Conservation (phyloP, 2,329 filamentous ascomycete species). For the Fusarium tricinctum region DNA sequence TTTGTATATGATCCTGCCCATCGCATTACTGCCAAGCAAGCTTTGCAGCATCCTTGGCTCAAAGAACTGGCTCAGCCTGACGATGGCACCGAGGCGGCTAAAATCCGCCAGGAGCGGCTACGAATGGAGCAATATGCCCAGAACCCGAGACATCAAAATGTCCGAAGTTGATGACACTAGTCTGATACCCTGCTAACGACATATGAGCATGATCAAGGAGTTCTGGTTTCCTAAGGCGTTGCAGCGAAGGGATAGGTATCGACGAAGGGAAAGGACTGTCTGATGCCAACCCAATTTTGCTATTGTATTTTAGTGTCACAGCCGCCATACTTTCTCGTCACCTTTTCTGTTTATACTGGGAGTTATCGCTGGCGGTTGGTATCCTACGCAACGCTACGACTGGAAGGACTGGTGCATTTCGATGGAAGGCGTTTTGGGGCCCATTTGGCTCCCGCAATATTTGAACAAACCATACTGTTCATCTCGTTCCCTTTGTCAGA, state of each 20-base stretch:
- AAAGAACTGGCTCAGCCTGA: slow-evolving; percentile 73
- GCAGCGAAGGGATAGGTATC: slow-evolving; percentile 43
- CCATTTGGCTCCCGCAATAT: slow-evolving; percentile 41
- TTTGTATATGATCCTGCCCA: slow-evolving; percentile 77
- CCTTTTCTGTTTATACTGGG: slow-evolving; percentile 40
- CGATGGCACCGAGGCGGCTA: slow-evolving; percentile 76
- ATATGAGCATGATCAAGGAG: slow-evolving; percentile 54
- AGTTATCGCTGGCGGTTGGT: slow-evolving; percentile 44
- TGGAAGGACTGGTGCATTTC: slow-evolving; percentile 43
- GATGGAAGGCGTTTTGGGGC: slow-evolving; percentile 41
- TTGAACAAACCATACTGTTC: slow-evolving; percentile 46
- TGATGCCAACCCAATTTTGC: slow-evolving; percentile 44
- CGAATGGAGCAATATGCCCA: slow-evolving; percentile 57
- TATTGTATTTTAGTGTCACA: slow-evolving; percentile 53
- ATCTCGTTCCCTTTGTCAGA: slow-evolving; percentile 48
- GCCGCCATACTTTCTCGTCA: slow-evolving; percentile 44
- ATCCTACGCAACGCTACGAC: slow-evolving; percentile 43
- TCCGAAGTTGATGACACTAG: slow-evolving; percentile 44
- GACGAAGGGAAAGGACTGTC: slow-evolving; percentile 32
- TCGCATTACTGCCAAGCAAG: slow-evolving; percentile 76
- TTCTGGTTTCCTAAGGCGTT: slow-evolving; percentile 48
- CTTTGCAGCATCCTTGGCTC: slow-evolving; percentile 77
- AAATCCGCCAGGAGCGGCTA: slow-evolving; percentile 70
- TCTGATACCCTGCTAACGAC: slow-evolving; percentile 48
- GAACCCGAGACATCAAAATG: slow-evolving; percentile 38